Evolutionary conservation across 1,284 basidiomycete species (phyloP), one percentile per base, ranked within the genome.

Genomic region (Microbotryum intermedium): DNA sequence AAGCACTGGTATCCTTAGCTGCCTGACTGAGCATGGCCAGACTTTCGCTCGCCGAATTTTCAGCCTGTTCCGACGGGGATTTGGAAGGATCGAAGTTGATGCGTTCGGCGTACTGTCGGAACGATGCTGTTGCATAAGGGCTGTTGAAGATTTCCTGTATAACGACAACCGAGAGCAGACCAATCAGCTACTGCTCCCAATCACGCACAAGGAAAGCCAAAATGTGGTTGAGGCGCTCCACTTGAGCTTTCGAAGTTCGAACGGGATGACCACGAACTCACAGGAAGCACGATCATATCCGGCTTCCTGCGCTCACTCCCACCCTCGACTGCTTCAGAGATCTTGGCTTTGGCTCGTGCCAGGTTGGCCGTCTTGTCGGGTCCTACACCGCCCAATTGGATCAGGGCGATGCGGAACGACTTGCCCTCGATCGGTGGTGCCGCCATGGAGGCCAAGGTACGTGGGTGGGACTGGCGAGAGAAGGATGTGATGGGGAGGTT

Each of bases 121-220:
- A 72, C 58, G 60, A 52, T 53, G 71, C 72, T 9, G 73, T 85
- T 0, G 93, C 93, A 72, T 98, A 98, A 0, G 93, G 92, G 16
- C 90, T 93, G 76, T 98, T 98, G 80, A 98, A 99, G 77, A 91
- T 91, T 81, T 98, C 94, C 84, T 93, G 70, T 25, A 54, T 49
- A 13, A 70, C 62, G 20, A n/a, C 55, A 44, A 55, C 39, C 42
- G 50, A 44, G 42, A 56, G 20, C 26, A 21, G 16, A 39, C n/a
- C 39, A n/a, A n/a, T n/a, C n/a, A n/a, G n/a, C n/a, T n/a, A n/a
- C n/a, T n/a, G n/a, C n/a, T n/a, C n/a, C n/a, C n/a, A n/a, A n/a
- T n/a, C n/a, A n/a, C n/a, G n/a, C n/a, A n/a, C n/a, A n/a, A n/a
- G n/a, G n/a, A n/a, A n/a, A n/a, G n/a, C n/a, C n/a, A n/a, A n/a